phyloP scores from a whole-genome alignment of 106 monocot species.

The Dioscorea zingiberensis region DNA sequence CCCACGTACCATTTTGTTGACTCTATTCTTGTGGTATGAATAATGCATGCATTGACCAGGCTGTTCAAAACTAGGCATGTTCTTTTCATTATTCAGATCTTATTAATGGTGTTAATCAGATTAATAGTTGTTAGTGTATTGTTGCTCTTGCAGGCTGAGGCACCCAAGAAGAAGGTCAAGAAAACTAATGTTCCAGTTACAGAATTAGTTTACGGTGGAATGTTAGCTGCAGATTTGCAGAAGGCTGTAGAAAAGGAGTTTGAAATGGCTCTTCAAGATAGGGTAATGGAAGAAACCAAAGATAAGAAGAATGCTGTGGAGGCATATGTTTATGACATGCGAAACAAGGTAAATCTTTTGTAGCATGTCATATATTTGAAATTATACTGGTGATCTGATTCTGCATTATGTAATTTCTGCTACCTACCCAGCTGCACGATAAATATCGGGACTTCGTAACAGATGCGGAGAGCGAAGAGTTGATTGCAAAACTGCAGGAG shows the following conservation, averaged over 20 bases:
- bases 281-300: conserved; percentile 97
- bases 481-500: conserved; percentile 69
- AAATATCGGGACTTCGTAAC: conserved; percentile 74
- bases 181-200: conserved; percentile 63
- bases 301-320: conserved; percentile 99
- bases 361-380: neutral
- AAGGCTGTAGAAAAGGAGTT: conserved; percentile 27
- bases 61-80: too few species aligned
- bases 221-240: conserved; percentile 21
- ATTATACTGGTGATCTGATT: too few species aligned
- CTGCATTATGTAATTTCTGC: too few species aligned
- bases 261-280: conserved; percentile 76
- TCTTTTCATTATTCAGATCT: too few species aligned
- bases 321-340: conserved; percentile 95
- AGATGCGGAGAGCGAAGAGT: conserved; percentile 41
- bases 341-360: conserved; percentile 56
- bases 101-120: neutral
- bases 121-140: neutral
- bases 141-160: conserved; percentile 26
- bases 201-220: conserved; percentile 22
- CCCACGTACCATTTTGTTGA: too few species aligned
- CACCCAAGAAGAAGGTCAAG: conserved; percentile 70
- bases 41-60: too few species aligned
- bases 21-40: too few species aligned
- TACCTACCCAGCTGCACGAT: conserved; percentile 72